Evolutionary conservation across 305 asterid species (phyloP).

Genomic region (Fraxinus baroniana): DNA sequence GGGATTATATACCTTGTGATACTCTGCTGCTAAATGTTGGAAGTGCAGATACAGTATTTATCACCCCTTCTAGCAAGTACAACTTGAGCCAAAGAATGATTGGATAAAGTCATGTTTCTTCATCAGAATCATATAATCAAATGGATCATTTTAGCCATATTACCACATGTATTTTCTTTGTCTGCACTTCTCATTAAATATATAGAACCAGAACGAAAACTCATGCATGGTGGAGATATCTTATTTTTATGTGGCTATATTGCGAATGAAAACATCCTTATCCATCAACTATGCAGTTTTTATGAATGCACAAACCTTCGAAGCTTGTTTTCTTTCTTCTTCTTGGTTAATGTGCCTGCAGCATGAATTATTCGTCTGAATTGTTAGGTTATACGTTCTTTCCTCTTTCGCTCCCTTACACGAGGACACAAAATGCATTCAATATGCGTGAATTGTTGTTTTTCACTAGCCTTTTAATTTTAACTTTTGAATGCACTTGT

Average conservation of each 20-base stretch:
- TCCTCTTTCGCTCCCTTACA: background rate
- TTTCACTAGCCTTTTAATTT: background rate
- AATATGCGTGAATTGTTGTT: background rate
- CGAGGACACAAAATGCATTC: background rate
- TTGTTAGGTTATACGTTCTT: background rate
- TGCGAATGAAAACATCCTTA: background rate
- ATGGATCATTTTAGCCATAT: background rate
- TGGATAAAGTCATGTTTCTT: background rate
- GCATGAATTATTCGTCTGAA: background rate
- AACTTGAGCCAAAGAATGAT: background rate
- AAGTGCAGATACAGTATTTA: background rate
- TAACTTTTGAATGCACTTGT: background rate
- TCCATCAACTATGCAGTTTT: background rate
- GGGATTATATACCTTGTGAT: background rate
- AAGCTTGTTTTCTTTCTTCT: background rate
- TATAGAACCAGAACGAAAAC: background rate
- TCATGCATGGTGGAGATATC: background rate
- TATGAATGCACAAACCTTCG: background rate
- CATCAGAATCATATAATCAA: background rate
- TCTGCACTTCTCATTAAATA: background rate
- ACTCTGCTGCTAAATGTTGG: background rate
- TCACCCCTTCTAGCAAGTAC: background rate
- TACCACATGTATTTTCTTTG: background rate
- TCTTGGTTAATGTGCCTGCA: background rate
- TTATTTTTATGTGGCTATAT: background rate